Evolutionary conservation across 805 yeast species (phyloP).

Genomic region (Torulaspora maleeae): DNA sequence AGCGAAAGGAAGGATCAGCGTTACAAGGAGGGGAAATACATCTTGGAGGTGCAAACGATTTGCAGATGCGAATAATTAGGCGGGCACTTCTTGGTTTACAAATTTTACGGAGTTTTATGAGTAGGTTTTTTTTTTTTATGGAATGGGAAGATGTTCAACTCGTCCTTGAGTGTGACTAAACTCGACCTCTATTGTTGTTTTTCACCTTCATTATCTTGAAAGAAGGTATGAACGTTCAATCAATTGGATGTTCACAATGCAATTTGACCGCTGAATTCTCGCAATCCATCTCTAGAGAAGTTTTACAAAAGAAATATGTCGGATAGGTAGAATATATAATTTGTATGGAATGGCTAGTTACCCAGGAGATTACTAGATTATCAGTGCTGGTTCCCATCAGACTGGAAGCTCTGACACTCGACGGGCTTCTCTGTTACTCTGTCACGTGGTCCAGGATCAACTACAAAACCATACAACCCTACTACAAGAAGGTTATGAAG

Average conservation of each 20-base stretch:
- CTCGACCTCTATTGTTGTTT: no score
- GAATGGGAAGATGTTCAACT: background rate
- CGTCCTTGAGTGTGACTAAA: no score
- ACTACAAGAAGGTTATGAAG: background rate
- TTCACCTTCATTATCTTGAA: background rate
- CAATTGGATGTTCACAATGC: background rate
- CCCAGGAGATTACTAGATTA: background rate
- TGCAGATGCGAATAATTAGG: conserved; percentile 20
- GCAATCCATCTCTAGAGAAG: background rate
- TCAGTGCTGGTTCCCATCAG: background rate
- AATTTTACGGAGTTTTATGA: conserved; percentile 1
- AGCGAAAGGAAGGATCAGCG: conserved; percentile 44
- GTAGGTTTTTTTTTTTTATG: background rate
- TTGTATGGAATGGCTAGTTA: background rate
- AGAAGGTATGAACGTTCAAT: background rate
- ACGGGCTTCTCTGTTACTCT: background rate
- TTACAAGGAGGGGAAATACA: conserved; percentile 58
- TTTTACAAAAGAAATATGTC: background rate
- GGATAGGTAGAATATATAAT: background rate
- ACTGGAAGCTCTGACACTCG: background rate
- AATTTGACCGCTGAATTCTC: background rate
- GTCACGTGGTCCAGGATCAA: background rate
- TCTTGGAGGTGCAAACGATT: conserved; percentile 42
- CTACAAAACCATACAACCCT: background rate
- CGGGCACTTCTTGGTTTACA: background rate